Base-by-base conservation (phyloP, 129 eudicot genomes). In the Kitagawia praeruptora region DNA sequence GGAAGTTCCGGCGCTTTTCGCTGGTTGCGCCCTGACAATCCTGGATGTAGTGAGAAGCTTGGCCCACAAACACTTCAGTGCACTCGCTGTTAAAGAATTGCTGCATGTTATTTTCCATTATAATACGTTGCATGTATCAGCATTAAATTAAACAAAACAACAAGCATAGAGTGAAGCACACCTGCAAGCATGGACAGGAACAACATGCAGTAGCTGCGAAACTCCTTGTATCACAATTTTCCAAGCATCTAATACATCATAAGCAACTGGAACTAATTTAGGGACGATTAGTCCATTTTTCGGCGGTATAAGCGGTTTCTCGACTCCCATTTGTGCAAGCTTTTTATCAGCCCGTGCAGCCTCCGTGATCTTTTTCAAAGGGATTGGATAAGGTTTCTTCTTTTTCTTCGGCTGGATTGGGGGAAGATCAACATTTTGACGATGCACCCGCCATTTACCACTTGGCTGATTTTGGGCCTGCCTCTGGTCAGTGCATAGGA, bases 161-260 rank as follows among this genome's bases (percentile, higher is more conserved):
- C 7, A 15, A 66, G 21, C 72, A 34, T 12, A 14, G 23, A 66
- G 40, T 66, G 40, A 66, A 31, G 21, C 40, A 27, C 40, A 66
- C 99, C 99, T 90, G 88, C 98, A 96, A 87, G 98, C 99, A 83
- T 90, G 83, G 84, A 96, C 91, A 0, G 98, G 98, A 82, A 92
- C 61, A 49, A 84, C 86, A 78, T 90, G 97, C 79, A 92, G 78
- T 84, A 96, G 98, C 77, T 92, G 97, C 9, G 99, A 90, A 83
- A 96, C 80, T 69, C 99, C 99, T 89, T 75, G 81, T 76, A 96
- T 92, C 38, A 96, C 81, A 80, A 77, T 78, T 84, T 92, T 92
- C 99, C 98, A 96, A 81, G 97, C 95, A 85, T 87, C 93, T 27
- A 96, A 80, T 47, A 96, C 91, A 75, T 90, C 93, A 77, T 90